A percentile compares a stretch with the other conserved stretches of the same genome.
These are phyloP conservation scores for Phytophthora hibernalis DNA, from an alignment of 352 stramenopile species.

Conservation along the genomic window DNA sequence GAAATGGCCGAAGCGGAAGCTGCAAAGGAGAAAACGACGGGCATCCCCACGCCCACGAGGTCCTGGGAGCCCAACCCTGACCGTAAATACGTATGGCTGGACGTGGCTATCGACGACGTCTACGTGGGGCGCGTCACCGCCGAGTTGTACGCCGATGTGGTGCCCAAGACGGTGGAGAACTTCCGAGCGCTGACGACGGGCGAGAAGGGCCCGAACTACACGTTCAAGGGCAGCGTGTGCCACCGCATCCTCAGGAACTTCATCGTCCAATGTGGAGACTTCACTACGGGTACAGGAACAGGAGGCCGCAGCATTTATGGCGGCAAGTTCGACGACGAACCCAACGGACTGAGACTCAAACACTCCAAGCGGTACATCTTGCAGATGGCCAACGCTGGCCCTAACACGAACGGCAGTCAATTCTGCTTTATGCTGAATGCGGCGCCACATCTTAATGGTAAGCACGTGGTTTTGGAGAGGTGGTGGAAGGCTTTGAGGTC, in stretches of 20 bases:
- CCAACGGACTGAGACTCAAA: conserved; percentile 81
- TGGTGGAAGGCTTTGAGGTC: conserved; percentile 84
- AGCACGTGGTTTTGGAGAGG: conserved; percentile 90
- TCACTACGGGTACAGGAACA: conserved; percentile 92
- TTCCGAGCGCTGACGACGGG: conserved; percentile 96
- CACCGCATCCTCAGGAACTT: conserved; percentile 98
- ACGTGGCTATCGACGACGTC: conserved; percentile 81
- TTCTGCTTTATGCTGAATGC: conserved; percentile 98
- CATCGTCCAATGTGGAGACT: conserved; percentile 98
- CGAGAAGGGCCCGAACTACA: conserved; percentile 92
- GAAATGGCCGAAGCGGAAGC: conserved; percentile 9
- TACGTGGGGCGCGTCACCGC: conserved; percentile 75
- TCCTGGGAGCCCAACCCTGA: conserved; percentile 65
- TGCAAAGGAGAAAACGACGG: conserved; percentile 16
- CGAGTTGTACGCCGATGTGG: conserved; percentile 94
- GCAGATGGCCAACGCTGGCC: conserved; percentile 98
- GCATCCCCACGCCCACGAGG: conserved; percentile 24
- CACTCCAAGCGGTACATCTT: conserved; percentile 87
- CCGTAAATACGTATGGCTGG: conserved; percentile 88
- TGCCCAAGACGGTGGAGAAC: conserved; percentile 98
- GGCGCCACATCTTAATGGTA: conserved; percentile 78
- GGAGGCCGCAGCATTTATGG: conserved; percentile 98
- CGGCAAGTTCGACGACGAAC: conserved; percentile 98
- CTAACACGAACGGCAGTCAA: conserved; percentile 98
- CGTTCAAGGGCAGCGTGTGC: conserved; percentile 98